These are phyloP conservation scores for Shiraia sp. DNA, from an alignment of 2,329 filamentous ascomycete genomes.

Conservation along the genomic window DNA sequence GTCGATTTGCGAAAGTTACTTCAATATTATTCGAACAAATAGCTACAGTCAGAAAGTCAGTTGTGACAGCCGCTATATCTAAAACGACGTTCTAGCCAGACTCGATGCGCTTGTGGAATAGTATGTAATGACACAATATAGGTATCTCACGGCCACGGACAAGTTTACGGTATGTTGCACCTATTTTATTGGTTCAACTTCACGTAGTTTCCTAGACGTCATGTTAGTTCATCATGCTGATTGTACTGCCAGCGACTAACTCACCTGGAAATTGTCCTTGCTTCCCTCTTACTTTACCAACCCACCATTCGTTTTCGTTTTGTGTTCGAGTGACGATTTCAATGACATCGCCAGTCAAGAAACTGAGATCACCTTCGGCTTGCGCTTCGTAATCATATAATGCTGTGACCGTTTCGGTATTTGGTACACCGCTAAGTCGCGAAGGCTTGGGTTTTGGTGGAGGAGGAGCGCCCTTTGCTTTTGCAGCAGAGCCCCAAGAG, in stretches of 20 bases:
- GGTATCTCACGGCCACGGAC: constrained; percentile 5
- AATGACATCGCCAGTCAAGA: constrained; percentile 84
- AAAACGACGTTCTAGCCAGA: too few relatives aligned
- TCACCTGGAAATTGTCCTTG: constrained; percentile 93
- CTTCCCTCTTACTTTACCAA: constrained; percentile 75
- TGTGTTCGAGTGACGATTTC: constrained; percentile 82
- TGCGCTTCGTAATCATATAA: constrained; percentile 97
- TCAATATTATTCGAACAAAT: too few relatives aligned
- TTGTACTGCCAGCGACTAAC: constrained; percentile 26
- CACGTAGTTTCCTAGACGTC: constrained; percentile 47
- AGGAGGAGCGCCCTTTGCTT: constrained; percentile 54
- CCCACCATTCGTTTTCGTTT: constrained; percentile 98
- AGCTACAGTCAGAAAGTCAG: too few relatives aligned
- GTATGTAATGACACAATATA: too few relatives aligned
- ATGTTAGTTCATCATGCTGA: constrained; percentile 28
- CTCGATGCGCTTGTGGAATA: too few relatives aligned
- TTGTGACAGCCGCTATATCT: too few relatives aligned
- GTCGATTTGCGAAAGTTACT: too few relatives aligned
- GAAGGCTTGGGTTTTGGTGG: constrained; percentile 68
- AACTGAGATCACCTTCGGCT: constrained; percentile 90
- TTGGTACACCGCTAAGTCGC: constrained; percentile 66
- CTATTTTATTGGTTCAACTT: constrained; percentile 39
- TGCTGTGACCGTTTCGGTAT: constrained; percentile 80
- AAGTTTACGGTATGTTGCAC: constrained; percentile 1
- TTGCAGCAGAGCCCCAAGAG: constrained; percentile 50